Evolutionary conservation across 305 asterid genomes (phyloP).

Genomic region (Fraxinus paxiana): DNA sequence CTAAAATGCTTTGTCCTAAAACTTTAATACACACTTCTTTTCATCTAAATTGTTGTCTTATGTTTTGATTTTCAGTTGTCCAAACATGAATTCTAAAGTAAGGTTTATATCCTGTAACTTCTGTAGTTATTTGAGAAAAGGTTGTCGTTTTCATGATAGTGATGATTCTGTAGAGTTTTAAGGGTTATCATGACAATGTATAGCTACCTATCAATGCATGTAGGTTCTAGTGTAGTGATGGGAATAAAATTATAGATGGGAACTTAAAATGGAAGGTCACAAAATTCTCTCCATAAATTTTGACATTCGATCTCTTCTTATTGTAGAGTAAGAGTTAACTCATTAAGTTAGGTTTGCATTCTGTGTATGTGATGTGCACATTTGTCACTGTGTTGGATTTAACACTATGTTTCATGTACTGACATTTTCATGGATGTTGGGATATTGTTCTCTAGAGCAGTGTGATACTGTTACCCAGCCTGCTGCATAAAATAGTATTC

Average conservation of each 20-base stretch:
- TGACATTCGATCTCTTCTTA: neutral
- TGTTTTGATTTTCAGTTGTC: neutral
- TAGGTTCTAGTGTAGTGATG: neutral
- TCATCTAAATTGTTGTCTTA: neutral
- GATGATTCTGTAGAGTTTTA: neutral
- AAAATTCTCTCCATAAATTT: neutral
- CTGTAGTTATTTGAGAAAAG: neutral
- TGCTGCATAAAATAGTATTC: constrained; percentile 1
- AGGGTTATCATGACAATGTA: neutral
- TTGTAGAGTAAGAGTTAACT: neutral
- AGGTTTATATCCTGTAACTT: neutral
- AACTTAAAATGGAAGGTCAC: neutral
- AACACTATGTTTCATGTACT: neutral
- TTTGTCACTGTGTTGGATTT: neutral
- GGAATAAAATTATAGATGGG: neutral
- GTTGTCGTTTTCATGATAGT: neutral
- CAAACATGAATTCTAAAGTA: neutral
- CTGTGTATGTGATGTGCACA: neutral
- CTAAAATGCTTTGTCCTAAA: neutral
- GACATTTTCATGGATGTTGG: neutral
- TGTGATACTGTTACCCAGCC: neutral
- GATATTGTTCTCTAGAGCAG: neutral
- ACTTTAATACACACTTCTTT: neutral
- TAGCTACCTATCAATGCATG: neutral
- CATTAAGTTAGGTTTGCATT: neutral